Conservation (phyloP, 768 basidiomycete species). For the Grammothele lineata region DNA sequence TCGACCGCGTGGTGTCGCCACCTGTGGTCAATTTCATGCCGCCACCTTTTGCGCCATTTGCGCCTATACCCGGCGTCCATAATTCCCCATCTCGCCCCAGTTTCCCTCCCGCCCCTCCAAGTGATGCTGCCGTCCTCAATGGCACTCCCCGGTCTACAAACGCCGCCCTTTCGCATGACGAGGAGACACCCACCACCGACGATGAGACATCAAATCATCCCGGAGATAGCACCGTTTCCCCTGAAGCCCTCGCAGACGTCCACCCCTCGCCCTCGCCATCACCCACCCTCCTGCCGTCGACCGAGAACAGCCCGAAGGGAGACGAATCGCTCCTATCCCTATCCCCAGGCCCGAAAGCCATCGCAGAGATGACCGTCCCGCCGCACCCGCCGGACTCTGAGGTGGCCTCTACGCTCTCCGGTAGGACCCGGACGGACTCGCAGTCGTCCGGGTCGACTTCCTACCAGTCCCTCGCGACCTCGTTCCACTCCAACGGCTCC, state of each 20-base stretch:
- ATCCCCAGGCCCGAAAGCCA: no score
- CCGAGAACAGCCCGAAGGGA: neutral
- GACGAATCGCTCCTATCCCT: no score
- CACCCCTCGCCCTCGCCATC: conserved; percentile 7
- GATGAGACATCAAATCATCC: no score
- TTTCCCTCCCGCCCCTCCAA: neutral
- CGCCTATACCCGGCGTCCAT: conserved; percentile 32
- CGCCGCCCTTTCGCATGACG: no score
- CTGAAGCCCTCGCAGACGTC: no score
- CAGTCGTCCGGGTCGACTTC: conserved; percentile 4
- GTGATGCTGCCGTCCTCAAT: neutral
- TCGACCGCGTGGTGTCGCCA: conserved; percentile 57
- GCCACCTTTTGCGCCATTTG: conserved; percentile 65
- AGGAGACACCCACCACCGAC: no score
- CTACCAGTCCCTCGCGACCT: neutral
- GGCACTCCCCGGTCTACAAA: no score
- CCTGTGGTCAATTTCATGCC: conserved; percentile 63
- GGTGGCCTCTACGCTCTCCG: conserved; percentile 2
- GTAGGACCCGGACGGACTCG: conserved; percentile 5
- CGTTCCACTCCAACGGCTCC: conserved; percentile 10
- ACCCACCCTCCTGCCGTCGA: conserved; percentile 6
- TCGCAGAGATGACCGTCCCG: no score
- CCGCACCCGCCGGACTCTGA: no score
- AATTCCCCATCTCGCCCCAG: no score
- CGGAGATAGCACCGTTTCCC: no score